Conservation (phyloP, 768 basidiomycete genomes). For the Leccinum longicurvipes region DNA sequence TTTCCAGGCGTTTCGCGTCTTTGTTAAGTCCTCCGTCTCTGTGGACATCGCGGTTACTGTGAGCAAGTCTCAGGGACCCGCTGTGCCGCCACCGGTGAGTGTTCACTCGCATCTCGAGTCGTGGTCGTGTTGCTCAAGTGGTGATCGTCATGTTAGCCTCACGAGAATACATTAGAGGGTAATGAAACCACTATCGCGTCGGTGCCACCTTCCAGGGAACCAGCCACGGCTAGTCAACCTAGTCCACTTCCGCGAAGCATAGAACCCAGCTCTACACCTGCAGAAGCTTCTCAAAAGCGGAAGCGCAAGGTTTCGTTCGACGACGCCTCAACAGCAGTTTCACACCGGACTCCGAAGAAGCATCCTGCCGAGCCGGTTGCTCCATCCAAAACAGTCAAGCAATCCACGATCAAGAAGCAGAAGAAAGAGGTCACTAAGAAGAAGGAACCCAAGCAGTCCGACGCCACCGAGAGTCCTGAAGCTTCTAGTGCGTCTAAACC, state of each 20-base stretch:
- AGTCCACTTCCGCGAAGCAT: background rate
- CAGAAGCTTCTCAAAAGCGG: slow-evolving; percentile 9
- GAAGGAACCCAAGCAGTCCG: slow-evolving; percentile 1
- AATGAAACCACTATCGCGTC: background rate
- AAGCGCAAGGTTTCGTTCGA: slow-evolving; percentile 27
- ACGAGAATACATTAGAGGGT: background rate
- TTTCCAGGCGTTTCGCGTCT: slow-evolving; percentile 65
- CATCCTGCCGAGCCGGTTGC: background rate
- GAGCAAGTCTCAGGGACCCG: background rate
- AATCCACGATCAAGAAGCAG: slow-evolving; percentile 19
- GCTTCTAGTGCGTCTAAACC: slow-evolving; percentile 1
- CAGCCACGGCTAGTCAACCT: background rate
- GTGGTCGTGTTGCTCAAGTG: background rate
- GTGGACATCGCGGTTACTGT: slow-evolving; percentile 39
- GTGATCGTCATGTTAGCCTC: background rate
- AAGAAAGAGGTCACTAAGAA: slow-evolving; percentile 2
- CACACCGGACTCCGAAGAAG: background rate
- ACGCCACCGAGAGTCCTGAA: slow-evolving; percentile 4
- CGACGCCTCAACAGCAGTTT: background rate
- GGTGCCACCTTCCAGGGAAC: background rate
- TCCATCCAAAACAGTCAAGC: background rate
- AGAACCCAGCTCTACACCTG: background rate
- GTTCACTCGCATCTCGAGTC: background rate
- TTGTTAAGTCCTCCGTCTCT: slow-evolving; percentile 36
- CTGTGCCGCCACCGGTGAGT: slow-evolving; percentile 11